phyloP scores from a whole-genome alignment of 441 rosid species.

The Pelargonium hybrid region DNA sequence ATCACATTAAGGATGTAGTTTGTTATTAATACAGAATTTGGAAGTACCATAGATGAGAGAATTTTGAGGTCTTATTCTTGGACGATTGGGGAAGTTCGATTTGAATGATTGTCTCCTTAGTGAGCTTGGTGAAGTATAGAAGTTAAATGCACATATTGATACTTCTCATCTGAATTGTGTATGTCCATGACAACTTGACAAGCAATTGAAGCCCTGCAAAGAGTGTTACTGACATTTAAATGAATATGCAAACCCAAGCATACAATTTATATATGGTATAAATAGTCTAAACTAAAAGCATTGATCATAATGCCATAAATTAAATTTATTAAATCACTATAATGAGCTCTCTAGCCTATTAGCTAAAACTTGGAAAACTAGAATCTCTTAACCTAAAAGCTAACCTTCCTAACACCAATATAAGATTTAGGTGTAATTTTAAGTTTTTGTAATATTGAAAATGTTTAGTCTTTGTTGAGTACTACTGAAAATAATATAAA shows the following conservation, averaged over 20 bases:
- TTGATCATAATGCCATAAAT: neutral
- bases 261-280: neutral
- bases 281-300: neutral
- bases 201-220: neutral
- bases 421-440: neutral
- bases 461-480: neutral
- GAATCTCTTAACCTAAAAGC: neutral
- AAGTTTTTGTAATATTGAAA: neutral
- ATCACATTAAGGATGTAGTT: neutral
- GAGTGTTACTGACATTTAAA: neutral
- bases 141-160: neutral
- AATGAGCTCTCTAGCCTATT: neutral
- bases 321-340: neutral
- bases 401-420: neutral
- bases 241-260: neutral
- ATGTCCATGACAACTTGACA: neutral
- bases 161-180: neutral
- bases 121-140: neutral
- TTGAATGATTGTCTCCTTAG: neutral
- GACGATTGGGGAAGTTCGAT: neutral
- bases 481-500: neutral
- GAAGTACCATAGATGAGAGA: neutral
- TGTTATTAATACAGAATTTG: neutral
- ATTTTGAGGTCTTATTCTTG: neutral
- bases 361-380: neutral